Conservation (phyloP, 805 yeast species). For the Pichia insulana region DNA sequence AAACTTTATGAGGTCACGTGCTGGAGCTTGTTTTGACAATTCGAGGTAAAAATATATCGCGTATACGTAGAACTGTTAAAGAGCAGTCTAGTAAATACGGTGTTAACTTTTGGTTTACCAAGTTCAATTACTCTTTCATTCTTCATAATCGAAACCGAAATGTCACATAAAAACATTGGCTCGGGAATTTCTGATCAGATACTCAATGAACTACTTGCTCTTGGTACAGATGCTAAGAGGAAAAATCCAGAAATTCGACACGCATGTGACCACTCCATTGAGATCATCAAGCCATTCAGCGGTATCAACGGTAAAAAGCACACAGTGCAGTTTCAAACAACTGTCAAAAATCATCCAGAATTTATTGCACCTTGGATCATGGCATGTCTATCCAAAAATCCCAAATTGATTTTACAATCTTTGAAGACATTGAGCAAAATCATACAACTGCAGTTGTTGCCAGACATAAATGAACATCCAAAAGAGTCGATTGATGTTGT, state of each 20-base stretch:
- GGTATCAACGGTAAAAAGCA: neutral
- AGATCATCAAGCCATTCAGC: constrained; percentile 29
- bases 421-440: constrained; percentile 63
- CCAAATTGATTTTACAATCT: constrained; percentile 62
- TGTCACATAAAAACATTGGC: constrained; percentile 1
- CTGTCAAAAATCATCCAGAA: constrained; percentile 30
- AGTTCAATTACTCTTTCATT: too few relatives aligned
- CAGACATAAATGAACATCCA: constrained; percentile 31
- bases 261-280: constrained; percentile 44
- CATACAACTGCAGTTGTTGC: constrained; percentile 45
- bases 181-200: constrained; percentile 6
- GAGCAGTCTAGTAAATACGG: too few relatives aligned
- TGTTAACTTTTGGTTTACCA: too few relatives aligned
- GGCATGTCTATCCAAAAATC: constrained; percentile 67
- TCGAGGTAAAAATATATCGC: too few relatives aligned
- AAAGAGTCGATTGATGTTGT: constrained; percentile 18
- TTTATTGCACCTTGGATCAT: constrained; percentile 62
- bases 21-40: too few relatives aligned
- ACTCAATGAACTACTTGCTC: constrained; percentile 44
- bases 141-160: too few relatives aligned
- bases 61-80: too few relatives aligned
- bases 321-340: neutral
- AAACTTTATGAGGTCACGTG: too few relatives aligned
- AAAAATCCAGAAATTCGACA: constrained; percentile 60
- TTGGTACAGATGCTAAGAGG: constrained; percentile 65